Conservation (phyloP, 257 asterid genomes). For the Verbena officinalis region DNA sequence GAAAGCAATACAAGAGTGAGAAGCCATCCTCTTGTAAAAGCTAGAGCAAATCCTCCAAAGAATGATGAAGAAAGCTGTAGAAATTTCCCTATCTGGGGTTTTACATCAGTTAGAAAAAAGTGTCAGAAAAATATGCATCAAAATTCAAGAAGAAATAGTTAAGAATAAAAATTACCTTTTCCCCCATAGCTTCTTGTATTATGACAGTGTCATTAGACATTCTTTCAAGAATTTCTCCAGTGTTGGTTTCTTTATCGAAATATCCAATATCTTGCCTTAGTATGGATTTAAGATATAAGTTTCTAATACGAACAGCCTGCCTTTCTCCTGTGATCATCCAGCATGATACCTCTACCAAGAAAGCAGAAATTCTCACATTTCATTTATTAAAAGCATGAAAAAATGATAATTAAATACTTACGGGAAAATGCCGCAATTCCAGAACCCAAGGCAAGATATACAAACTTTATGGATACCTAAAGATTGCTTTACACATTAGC, state of each 20-base stretch:
- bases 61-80: conserved; percentile 56
- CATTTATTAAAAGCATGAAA: neutral
- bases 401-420: conserved; percentile 29
- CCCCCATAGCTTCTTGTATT: conserved; percentile 76
- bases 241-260: conserved; percentile 60
- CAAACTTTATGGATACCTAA: conserved; percentile 55
- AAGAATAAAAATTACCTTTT: conserved; percentile 46
- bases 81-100: conserved; percentile 58
- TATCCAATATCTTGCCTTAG: conserved; percentile 67
- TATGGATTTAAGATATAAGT: conserved; percentile 48
- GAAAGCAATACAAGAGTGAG: conserved; percentile 63
- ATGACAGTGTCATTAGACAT: conserved; percentile 50
- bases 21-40: conserved; percentile 62
- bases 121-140: neutral
- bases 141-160: neutral
- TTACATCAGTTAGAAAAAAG: neutral
- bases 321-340: conserved; percentile 80
- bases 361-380: neutral
- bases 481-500: conserved; percentile 1
- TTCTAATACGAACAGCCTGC: conserved; percentile 63
- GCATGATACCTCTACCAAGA: conserved; percentile 59
- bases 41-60: conserved; percentile 61
- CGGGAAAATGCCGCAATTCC: conserved; percentile 57
- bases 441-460: conserved; percentile 61
- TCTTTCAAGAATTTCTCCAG: conserved; percentile 57